These are phyloP conservation scores for Gynandropsis gynandra DNA, from an alignment of 345 rosid species.

Conservation along the genomic window DNA sequence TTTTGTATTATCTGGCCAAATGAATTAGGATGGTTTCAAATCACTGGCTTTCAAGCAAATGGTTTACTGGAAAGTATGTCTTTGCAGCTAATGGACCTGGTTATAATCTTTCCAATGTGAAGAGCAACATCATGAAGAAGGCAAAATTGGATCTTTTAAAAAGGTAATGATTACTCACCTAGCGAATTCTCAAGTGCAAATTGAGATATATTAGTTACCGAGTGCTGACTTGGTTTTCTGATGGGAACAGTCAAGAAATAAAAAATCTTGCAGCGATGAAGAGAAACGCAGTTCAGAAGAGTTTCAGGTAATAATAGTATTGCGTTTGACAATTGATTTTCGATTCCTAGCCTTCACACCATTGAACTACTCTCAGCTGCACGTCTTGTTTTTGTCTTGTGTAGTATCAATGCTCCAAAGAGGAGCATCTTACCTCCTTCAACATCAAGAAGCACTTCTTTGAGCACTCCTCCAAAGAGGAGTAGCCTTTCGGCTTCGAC, in stretches of 20 bases:
- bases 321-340: neutral
- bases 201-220: neutral
- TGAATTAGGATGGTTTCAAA: neutral
- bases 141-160: slow-evolving; percentile 65
- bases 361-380: neutral
- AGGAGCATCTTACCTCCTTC: slow-evolving; percentile 13
- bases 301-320: slow-evolving; percentile 38
- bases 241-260: slow-evolving; percentile 60
- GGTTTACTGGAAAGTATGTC: neutral
- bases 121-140: slow-evolving; percentile 90
- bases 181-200: slow-evolving; percentile 7
- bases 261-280: slow-evolving; percentile 64
- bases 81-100: slow-evolving; percentile 51
- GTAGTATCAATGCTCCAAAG: slow-evolving; percentile 26
- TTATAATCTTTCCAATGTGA: slow-evolving; percentile 47
- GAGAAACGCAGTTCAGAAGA: slow-evolving; percentile 55
- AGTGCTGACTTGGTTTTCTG: neutral
- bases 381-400: neutral
- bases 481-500: too few relatives aligned
- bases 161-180: slow-evolving; percentile 36
- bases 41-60: slow-evolving; percentile 6
- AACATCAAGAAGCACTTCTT: slow-evolving; percentile 17
- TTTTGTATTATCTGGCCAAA: slow-evolving; percentile 1
- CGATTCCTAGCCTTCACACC: neutral
- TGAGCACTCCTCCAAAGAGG: neutral